Conservation (phyloP, 805 yeast genomes). For the Myxozyma nipponensis region DNA sequence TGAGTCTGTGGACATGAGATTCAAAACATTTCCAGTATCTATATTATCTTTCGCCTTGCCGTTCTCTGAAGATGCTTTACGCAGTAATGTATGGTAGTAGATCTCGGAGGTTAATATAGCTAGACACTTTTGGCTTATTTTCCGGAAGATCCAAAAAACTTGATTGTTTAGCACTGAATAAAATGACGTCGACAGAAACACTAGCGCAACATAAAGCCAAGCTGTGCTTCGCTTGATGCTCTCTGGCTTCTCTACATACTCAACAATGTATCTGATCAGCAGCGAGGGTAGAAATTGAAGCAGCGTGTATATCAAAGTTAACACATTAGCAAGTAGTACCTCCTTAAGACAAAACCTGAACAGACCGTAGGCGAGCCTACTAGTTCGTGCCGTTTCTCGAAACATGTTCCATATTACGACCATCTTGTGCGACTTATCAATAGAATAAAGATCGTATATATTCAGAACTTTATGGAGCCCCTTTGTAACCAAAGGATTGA, state of each 20-base stretch:
- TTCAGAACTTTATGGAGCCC: constrained; percentile 58
- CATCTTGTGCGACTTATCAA: constrained; percentile 74
- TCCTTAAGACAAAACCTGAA: constrained; percentile 58
- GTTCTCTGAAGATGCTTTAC: constrained; percentile 42
- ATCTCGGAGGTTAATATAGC: constrained; percentile 83
- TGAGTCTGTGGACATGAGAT: constrained; percentile 90
- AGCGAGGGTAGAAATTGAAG: constrained; percentile 74
- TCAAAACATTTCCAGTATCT: constrained; percentile 86
- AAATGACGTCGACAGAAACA: constrained; percentile 59
- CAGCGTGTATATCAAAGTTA: constrained; percentile 66
- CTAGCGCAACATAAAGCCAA: constrained; percentile 75
- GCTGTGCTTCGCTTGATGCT: constrained; percentile 63
- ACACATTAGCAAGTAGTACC: constrained; percentile 61
- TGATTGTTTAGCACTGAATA: constrained; percentile 76
- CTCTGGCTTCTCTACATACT: constrained; percentile 71
- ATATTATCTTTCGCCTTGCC: constrained; percentile 25
- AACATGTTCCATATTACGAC: constrained; percentile 61
- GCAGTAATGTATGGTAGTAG: constrained; percentile 79
- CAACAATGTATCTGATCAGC: constrained; percentile 69
- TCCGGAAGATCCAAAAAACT: constrained; percentile 83
- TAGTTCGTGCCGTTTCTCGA: constrained; percentile 37
- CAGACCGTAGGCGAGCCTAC: constrained; percentile 54
- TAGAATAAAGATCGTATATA: constrained; percentile 75
- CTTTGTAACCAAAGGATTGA: constrained; percentile 60
- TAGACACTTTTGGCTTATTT: constrained; percentile 84